phyloP scores from a whole-genome alignment of 2,329 filamentous ascomycete species.

The Clonostachys chloroleuca region DNA sequence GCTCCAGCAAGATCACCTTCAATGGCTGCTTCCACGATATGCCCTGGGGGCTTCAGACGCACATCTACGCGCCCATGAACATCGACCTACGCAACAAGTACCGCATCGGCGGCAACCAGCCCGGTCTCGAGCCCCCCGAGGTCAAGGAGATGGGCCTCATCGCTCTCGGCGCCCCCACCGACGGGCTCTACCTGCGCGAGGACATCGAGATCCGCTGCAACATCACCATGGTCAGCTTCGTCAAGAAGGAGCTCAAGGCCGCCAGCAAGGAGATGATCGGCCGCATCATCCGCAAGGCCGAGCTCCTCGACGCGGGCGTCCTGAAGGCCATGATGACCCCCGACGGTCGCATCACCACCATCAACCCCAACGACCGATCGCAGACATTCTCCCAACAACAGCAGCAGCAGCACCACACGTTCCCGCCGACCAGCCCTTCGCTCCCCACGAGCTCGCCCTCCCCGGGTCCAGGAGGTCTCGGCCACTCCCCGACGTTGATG shows the following conservation, averaged over 20 bases:
- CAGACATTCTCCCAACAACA: slow-evolving; percentile 15
- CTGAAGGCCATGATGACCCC: slow-evolving; percentile 62
- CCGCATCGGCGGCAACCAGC: slow-evolving; percentile 64
- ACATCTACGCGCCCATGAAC: slow-evolving; percentile 64
- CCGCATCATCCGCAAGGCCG: slow-evolving; percentile 67
- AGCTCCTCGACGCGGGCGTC: slow-evolving; percentile 61
- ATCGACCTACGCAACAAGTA: slow-evolving; percentile 67
- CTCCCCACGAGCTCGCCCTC: neutral
- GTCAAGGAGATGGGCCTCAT: slow-evolving; percentile 55
- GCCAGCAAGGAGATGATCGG: slow-evolving; percentile 65
- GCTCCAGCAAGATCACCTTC: slow-evolving; percentile 62
- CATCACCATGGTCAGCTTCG: slow-evolving; percentile 58
- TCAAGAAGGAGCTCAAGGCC: slow-evolving; percentile 62
- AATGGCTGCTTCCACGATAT: slow-evolving; percentile 70
- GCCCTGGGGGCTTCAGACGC: slow-evolving; percentile 68
- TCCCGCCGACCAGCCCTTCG: slow-evolving; percentile 11
- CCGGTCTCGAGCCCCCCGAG: slow-evolving; percentile 58
- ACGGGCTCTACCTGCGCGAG: slow-evolving; percentile 64
- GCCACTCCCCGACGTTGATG: neutral
- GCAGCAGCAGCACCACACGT: slow-evolving; percentile 18
- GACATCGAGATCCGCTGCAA: slow-evolving; percentile 71
- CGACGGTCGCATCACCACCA: slow-evolving; percentile 56
- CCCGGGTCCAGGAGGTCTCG: slow-evolving; percentile 4
- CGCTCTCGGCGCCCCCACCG: slow-evolving; percentile 53
- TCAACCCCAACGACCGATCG: slow-evolving; percentile 49